Conservation (phyloP, 345 rosid species). For the Acer saccharum region DNA sequence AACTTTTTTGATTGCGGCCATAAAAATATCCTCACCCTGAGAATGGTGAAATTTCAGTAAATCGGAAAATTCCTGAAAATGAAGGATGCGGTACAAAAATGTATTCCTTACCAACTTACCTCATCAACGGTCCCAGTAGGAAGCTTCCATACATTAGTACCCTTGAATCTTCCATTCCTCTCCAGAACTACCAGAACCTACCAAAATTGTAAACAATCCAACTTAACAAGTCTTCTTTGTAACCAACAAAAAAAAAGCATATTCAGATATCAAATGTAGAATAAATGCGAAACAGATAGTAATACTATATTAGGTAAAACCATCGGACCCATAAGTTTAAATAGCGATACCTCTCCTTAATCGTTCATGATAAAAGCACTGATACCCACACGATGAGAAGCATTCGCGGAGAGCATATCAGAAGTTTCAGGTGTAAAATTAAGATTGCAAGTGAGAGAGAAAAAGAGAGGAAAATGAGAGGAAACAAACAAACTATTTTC, state of each 20-base stretch:
- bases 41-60: conserved; percentile 15
- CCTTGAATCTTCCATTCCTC: conserved; percentile 54
- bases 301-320: too few relatives aligned
- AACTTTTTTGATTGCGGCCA: conserved; percentile 72
- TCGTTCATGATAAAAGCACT: conserved; percentile 52
- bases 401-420: conserved; percentile 61
- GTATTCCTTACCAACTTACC: conserved; percentile 35
- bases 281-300: too few relatives aligned
- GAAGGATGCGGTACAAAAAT: neutral
- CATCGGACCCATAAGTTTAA: too few relatives aligned
- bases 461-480: too few relatives aligned
- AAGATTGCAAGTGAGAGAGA: too few relatives aligned
- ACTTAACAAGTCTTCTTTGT: too few relatives aligned
- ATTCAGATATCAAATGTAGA: too few relatives aligned
- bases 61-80: neutral
- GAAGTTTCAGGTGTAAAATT: neutral
- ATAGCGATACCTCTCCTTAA: conserved; percentile 47
- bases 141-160: conserved; percentile 68
- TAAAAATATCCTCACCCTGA: conserved; percentile 75
- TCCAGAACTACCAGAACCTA: conserved; percentile 90
- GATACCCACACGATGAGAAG: conserved; percentile 68
- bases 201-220: neutral
- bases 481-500: too few relatives aligned
- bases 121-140: conserved; percentile 75
- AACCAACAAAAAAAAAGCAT: too few relatives aligned